Base-by-base conservation (phyloP, 2,329 filamentous ascomycete genomes). In the Phaeoacremonium minimum region DNA sequence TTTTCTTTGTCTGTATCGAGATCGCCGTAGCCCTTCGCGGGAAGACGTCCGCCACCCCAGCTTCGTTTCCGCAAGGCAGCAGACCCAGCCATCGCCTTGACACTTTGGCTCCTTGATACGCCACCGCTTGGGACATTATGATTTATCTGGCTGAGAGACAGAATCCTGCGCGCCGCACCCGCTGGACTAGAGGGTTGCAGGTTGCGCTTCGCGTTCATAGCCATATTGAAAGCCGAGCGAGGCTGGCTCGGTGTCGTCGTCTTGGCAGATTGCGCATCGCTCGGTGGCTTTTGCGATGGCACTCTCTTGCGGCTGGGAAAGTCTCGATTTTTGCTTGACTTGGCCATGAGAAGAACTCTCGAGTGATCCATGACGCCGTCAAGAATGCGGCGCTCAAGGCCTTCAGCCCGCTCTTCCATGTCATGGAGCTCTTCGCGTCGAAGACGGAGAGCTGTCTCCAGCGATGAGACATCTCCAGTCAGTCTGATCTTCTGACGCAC, bases 301-400 rank as follows among this genome's bases (percentile, higher is more conserved):
- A 69, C 67, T 7, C 76, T 67, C 60, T 80, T 80, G 34, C 75
- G 72, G 55, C 63, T 77, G 75, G 80, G 79, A 42, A 67, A 63
- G 36, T 79, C 75, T 6, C 61, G 61, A 9, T 68, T 62, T 49
- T 68, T 70, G 47, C 59, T 66, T 4, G 75, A 66, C 64, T 87
- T 83, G 47, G 80, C 71, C 68, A 93, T 85, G 40, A 97, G 76
- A n/a, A 96, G 73, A 17, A 91, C 82, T 6, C 91, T 85, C 15
- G 91, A 96, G 57, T 97, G 91, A 50, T 97, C 90, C 66, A 98
- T 94, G 44, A 97, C 87, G 17, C 91, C 90, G 47, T 97, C 91
- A 19, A 98, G 68, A 48, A 98, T 95, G 17, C 93, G 83, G 35
- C 90, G 85, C 64, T 98, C 93, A 16, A 98, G 72, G 4, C 80